Percentiles rank a stretch among this genome's conserved stretches.
Conservation (phyloP, 768 basidiomycete genomes). For the Suillus ampliporus region DNA sequence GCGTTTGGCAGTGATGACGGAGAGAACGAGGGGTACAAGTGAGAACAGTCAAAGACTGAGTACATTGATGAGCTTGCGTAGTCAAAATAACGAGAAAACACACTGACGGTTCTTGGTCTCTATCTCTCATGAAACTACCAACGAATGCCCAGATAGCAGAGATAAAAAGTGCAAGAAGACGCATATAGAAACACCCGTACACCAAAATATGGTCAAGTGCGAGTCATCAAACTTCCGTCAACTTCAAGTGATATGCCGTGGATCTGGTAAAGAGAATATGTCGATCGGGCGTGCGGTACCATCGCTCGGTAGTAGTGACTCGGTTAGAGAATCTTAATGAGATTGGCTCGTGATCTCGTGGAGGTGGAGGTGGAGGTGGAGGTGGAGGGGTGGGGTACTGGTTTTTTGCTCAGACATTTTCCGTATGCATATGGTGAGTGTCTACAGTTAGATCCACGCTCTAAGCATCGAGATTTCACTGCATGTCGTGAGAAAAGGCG, state of each 20-base stretch:
- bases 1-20: conserved; percentile 72
- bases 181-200: conserved; percentile 60
- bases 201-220: conserved; percentile 73
- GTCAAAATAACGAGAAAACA: conserved; percentile 17
- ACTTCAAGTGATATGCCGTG: conserved; percentile 64
- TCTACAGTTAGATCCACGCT: no score
- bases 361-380: conserved; percentile 45
- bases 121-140: conserved; percentile 73
- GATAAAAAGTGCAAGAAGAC: conserved; percentile 71
- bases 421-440: no score
- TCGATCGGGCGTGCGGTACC: conserved; percentile 66
- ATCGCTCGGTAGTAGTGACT: conserved; percentile 79
- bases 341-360: conserved; percentile 50
- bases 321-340: conserved; percentile 73
- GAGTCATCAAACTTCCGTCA: conserved; percentile 79
- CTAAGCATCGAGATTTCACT: no score
- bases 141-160: conserved; percentile 83
- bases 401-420: no score
- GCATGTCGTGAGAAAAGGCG: no score
- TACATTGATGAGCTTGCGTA: conserved; percentile 20
- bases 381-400: no score
- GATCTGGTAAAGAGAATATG: conserved; percentile 80
- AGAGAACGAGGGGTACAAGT: conserved; percentile 71
- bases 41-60: conserved; percentile 77
- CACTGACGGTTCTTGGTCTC: conserved; percentile 62